These are phyloP conservation scores for Pelargonium nanum DNA, from an alignment of 345 rosid species.

Conservation along the genomic window DNA sequence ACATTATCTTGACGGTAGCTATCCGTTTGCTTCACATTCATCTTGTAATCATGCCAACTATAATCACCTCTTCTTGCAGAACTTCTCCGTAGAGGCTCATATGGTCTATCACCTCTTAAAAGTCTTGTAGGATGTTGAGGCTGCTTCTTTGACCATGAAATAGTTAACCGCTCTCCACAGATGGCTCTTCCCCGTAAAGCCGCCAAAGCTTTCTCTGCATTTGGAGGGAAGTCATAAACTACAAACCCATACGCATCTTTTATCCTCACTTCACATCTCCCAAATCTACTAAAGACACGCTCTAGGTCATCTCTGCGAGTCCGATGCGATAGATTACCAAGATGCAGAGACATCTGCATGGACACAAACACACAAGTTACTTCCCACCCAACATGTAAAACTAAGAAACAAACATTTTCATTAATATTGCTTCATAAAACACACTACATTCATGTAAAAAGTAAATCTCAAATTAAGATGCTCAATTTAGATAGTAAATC, in stretches of 20 bases:
- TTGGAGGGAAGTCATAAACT: conserved; percentile 33
- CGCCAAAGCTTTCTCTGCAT: conserved; percentile 41
- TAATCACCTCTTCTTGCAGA: conserved; percentile 12
- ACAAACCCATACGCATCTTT: conserved; percentile 47
- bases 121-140: conserved; percentile 22
- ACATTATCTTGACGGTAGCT: conserved; percentile 6
- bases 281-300: conserved; percentile 32
- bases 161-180: conserved; percentile 31
- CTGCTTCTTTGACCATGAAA: conserved; percentile 49
- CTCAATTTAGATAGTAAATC: neutral
- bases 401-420: too few relatives aligned
- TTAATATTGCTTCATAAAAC: too few relatives aligned
- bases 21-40: conserved; percentile 9
- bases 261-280: conserved; percentile 26
- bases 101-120: conserved; percentile 12
- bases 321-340: conserved; percentile 31
- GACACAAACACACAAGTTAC: too few relatives aligned
- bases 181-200: conserved; percentile 27
- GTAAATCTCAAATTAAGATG: neutral
- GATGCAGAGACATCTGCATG: conserved; percentile 39
- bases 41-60: conserved; percentile 9
- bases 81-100: conserved; percentile 11
- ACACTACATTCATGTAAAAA: neutral
- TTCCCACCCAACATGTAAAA: too few relatives aligned
- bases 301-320: conserved; percentile 29